Base-by-base conservation (phyloP, 1,284 basidiomycete species). In the Tilletia setariae region DNA sequence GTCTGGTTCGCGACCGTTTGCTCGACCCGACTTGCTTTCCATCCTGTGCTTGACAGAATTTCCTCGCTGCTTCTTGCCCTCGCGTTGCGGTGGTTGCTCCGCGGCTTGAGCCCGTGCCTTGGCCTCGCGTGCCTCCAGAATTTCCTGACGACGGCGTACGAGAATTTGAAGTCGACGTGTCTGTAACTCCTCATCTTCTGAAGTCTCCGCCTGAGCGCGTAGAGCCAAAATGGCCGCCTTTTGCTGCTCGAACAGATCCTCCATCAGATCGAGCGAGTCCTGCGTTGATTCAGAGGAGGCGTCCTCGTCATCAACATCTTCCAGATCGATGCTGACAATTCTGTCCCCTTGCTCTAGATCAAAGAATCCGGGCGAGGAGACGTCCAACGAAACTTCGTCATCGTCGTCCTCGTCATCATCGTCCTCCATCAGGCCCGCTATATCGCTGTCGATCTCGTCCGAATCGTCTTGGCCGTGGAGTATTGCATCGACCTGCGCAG, bases 371-470 rank as follows among this genome's bases (percentile, higher is more conserved):
- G 35, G 35, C 35, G 35, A 40, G 35, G 35, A 49, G 35, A 40
- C 11, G 28, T 66, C 65, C 9, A 46, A 25, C 3, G 15, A n/a
- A 49, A 23, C n/a, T 11, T 3, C 64, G 28, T 35, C 53, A 16
- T 25, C 46, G 16, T 23, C 19, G 19, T 61, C 66, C 4, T 67
- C 59, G n/a, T 62, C 59, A n/a, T 23, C 65, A 16, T 67, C 72
- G 2, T 65, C 68, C 4, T 67, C 67, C 35, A 40, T 40, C 67
- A 70, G 13, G 47, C 59, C 67, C 25, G 70, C 71, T 65, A 73
- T 70, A 15, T 67, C 73, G 43, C 71, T 69, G n/a, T 70, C 73
- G 23, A 75, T 67, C 62, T 72, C 74, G 32, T 75, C 72, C 16
- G 25, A 19, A 4, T 25, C 56, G 11, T 16, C 35, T 40, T 61